Conservation (phyloP, 2,329 filamentous ascomycete species). For the Ophiostoma australiae region DNA sequence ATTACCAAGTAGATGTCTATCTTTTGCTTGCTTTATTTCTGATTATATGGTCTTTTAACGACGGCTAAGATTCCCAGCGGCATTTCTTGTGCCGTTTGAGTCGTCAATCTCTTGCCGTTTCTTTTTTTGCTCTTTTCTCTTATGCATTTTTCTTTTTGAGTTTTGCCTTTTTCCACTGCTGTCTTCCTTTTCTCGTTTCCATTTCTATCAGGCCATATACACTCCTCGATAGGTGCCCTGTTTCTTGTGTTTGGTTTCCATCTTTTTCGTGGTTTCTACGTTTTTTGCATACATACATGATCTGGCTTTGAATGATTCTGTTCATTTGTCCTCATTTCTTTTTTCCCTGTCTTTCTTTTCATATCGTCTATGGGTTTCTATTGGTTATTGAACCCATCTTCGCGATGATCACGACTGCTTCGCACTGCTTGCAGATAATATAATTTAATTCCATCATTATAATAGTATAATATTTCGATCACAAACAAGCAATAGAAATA, state of each 20-base stretch:
- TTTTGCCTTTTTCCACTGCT: neutral
- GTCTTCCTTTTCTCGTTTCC: neutral
- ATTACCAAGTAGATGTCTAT: conserved; percentile 26
- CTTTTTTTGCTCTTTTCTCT: neutral
- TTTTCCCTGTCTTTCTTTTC: neutral
- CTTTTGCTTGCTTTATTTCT: neutral
- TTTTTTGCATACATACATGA: neutral
- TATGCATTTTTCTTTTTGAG: neutral
- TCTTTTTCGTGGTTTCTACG: neutral
- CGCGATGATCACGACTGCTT: neutral
- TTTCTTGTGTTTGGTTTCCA: neutral
- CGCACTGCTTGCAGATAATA: neutral
- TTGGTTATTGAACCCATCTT: neutral
- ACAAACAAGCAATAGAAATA: neutral
- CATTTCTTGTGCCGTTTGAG: neutral
- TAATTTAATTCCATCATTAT: neutral
- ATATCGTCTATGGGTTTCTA: neutral
- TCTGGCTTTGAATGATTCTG: neutral
- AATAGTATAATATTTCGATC: neutral
- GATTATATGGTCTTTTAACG: no score
- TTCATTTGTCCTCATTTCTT: neutral
- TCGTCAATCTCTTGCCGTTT: neutral
- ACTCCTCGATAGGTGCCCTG: neutral
- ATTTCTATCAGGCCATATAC: neutral
- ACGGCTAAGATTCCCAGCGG: neutral